Percentiles rank a stretch among this genome's conserved stretches.
Evolutionary conservation across 371 early-diverging fungal species (phyloP).

Genomic region (Apophysomyces ossiformis): DNA sequence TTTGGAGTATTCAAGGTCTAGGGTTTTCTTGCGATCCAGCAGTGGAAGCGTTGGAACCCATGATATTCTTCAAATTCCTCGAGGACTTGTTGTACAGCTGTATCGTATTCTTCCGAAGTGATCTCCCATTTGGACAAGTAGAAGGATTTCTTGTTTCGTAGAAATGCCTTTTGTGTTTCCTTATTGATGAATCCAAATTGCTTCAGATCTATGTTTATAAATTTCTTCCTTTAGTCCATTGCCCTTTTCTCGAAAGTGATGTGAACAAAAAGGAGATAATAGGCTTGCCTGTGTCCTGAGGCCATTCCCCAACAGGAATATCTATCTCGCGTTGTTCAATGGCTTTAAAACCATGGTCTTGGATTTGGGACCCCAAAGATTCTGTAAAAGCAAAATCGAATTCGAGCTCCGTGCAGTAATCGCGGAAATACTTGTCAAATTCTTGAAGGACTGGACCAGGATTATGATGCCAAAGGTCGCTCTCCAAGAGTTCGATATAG

Average conservation of each 20-base stretch:
- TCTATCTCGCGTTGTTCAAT: constrained; percentile 37
- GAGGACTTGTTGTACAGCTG: constrained; percentile 48
- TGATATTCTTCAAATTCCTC: constrained; percentile 51
- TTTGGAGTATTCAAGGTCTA: background rate
- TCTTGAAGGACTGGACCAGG: constrained; percentile 54
- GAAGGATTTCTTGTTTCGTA: constrained; percentile 42
- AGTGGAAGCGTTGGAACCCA: constrained; percentile 48
- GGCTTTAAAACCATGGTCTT: constrained; percentile 28
- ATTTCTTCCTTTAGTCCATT: too few species aligned
- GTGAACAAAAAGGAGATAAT: background rate
- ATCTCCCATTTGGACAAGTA: constrained; percentile 46
- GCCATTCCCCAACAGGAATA: constrained; percentile 57
- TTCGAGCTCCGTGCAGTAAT: constrained; percentile 36
- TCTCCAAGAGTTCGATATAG: constrained; percentile 46
- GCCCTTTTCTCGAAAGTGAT: background rate
- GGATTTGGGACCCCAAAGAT: constrained; percentile 24
- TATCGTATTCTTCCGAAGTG: constrained; percentile 47
- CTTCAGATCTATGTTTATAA: constrained; percentile 36
- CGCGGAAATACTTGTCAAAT: constrained; percentile 44
- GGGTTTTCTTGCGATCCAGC: constrained; percentile 46
- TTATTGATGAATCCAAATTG: constrained; percentile 59
- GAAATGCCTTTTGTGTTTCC: constrained; percentile 45
- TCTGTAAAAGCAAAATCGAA: constrained; percentile 43
- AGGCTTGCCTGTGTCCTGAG: constrained; percentile 37
- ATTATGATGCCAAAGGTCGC: constrained; percentile 49